Conservation (phyloP, 164 flowering plant species). For the Chloranthus sessilifolius region DNA sequence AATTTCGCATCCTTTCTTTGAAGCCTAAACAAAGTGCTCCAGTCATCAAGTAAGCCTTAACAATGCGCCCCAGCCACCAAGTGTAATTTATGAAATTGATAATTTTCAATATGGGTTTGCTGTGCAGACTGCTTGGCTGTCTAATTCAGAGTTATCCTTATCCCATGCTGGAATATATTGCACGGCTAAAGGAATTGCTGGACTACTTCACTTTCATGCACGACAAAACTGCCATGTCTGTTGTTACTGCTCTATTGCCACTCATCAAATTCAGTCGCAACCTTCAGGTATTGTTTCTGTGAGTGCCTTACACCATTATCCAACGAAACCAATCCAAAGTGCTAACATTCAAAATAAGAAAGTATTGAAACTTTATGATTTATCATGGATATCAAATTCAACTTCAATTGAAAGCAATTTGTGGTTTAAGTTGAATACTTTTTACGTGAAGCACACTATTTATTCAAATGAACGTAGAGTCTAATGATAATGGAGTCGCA, state of each 20-base stretch:
- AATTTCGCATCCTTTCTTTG: conserved; percentile 64
- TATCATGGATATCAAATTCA: too few relatives aligned
- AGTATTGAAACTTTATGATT: too few relatives aligned
- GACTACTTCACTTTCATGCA: conserved; percentile 82
- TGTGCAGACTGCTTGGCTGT: conserved; percentile 52
- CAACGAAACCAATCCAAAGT: too few relatives aligned
- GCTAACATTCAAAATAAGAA: too few relatives aligned
- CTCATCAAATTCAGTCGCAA: conserved; percentile 60
- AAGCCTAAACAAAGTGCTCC: conserved; percentile 62
- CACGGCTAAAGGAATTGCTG: conserved; percentile 71
- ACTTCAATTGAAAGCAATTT: too few relatives aligned
- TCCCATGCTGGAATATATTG: conserved; percentile 61
- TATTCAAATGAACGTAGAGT: too few relatives aligned
- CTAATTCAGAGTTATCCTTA: conserved; percentile 54
- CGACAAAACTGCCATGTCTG: conserved; percentile 37
- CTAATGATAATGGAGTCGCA: too few relatives aligned
- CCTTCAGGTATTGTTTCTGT: conserved; percentile 48
- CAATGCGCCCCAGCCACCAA: too few relatives aligned
- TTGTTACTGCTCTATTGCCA: conserved; percentile 58
- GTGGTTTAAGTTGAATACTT: too few relatives aligned
- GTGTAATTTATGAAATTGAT: conserved; percentile 6
- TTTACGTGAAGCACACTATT: too few relatives aligned
- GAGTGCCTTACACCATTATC: neutral
- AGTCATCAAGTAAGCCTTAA: conserved; percentile 69
- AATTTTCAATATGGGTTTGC: neutral